phyloP scores from a whole-genome alignment of 2,329 filamentous ascomycete genomes.

The Ophiostoma ulmi region DNA sequence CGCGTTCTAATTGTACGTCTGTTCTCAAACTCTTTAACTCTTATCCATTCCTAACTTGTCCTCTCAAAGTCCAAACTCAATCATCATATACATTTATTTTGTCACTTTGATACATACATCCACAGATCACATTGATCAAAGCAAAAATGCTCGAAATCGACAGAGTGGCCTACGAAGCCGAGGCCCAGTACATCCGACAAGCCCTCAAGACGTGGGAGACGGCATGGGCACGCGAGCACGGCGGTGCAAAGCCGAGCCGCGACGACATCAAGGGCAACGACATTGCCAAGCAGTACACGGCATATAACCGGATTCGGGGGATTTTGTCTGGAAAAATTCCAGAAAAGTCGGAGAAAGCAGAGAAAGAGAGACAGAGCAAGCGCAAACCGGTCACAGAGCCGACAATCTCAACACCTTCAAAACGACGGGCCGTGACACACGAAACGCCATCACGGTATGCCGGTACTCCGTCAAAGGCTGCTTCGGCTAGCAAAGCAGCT shows the following conservation, averaged over 20 bases:
- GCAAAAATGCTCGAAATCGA: conserved; percentile 43
- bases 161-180: conserved; percentile 44
- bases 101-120: not conserved
- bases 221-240: conserved; percentile 57
- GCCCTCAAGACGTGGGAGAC: conserved; percentile 72
- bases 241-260: conserved; percentile 63
- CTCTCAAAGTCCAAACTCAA: not conserved
- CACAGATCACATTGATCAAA: not conserved
- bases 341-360: not conserved
- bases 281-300: conserved; percentile 71
- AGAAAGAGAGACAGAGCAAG: conserved; percentile 32
- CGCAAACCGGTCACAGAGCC: conserved; percentile 35
- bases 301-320: conserved; percentile 63
- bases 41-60: not conserved
- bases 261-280: conserved; percentile 72
- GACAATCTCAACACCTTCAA: conserved; percentile 44
- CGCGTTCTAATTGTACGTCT: not conserved
- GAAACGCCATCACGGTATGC: not conserved
- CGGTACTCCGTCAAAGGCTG: not conserved
- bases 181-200: conserved; percentile 53
- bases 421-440: conserved; percentile 16
- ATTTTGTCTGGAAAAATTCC: conserved; percentile 51
- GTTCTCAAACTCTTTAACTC: not conserved
- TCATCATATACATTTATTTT: not conserved
- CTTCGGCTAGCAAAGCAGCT: not conserved